Evolutionary conservation across 805 yeast genomes (phyloP).

Genomic region (Teunomyces tritomae): DNA sequence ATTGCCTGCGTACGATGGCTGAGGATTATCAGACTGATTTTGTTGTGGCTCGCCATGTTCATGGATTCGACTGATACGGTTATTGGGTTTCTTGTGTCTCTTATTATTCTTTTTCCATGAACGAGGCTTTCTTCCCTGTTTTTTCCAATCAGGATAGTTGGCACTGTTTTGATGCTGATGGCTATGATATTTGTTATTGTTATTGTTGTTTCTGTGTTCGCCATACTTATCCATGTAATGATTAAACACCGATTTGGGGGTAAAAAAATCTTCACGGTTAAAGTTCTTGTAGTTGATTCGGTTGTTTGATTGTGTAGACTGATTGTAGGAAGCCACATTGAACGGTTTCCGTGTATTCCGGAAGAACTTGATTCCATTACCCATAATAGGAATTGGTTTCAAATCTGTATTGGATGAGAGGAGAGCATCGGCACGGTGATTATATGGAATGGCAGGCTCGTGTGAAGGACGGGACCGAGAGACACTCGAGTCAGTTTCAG

Average conservation of each 20-base stretch:
- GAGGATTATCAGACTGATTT: neutral
- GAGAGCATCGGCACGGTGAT: conserved; percentile 43
- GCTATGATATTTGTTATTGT: neutral
- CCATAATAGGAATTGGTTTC: conserved; percentile 41
- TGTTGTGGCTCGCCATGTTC: conserved; percentile 1
- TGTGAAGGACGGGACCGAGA: conserved; percentile 4
- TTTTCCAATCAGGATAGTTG: conserved; percentile 10
- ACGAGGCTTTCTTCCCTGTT: conserved; percentile 20
- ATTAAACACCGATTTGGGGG: conserved; percentile 71
- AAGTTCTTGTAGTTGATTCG: conserved; percentile 26
- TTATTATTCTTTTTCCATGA: conserved; percentile 29
- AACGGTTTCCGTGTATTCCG: conserved; percentile 56
- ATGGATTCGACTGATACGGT: conserved; percentile 2
- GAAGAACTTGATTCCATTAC: conserved; percentile 22
- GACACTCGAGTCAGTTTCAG: conserved; percentile 8
- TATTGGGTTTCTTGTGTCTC: conserved; percentile 6
- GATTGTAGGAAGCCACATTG: conserved; percentile 59
- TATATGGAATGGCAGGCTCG: conserved; percentile 25
- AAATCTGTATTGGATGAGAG: conserved; percentile 36
- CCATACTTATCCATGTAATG: conserved; percentile 68
- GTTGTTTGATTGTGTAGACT: conserved; percentile 12
- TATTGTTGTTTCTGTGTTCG: conserved; percentile 30
- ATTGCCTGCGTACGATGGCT: neutral
- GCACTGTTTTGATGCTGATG: conserved; percentile 7
- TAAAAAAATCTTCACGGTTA: conserved; percentile 70